Conservation (phyloP, 371 early-diverging fungal species). For the Haplosporangium sp. region DNA sequence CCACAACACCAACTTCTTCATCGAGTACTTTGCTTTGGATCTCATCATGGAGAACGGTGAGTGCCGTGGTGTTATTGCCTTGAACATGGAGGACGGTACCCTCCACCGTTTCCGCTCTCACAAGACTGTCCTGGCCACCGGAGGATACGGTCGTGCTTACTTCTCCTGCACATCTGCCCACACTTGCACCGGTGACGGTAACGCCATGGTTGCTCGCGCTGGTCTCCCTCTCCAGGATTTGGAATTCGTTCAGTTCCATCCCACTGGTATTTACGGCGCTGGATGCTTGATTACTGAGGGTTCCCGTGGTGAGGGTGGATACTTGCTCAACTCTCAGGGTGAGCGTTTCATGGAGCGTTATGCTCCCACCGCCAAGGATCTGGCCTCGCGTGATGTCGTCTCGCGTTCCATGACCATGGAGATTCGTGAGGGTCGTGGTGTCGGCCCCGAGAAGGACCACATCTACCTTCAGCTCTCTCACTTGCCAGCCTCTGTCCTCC, state of each 20-base stretch:
- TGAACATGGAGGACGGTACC: slow-evolving; percentile 98
- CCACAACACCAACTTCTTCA: slow-evolving; percentile 96
- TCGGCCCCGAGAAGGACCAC: slow-evolving; percentile 96
- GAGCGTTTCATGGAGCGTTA: slow-evolving; percentile 99
- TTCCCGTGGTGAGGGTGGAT: slow-evolving; percentile 96
- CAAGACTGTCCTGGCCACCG: slow-evolving; percentile 97
- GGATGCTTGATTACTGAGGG: slow-evolving; percentile 99
- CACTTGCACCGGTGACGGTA: slow-evolving; percentile 99
- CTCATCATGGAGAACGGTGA: slow-evolving; percentile 98
- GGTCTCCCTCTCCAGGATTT: slow-evolving; percentile 95
- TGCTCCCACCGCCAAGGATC: slow-evolving; percentile 98
- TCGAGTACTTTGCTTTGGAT: slow-evolving; percentile 98
- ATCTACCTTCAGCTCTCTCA: slow-evolving; percentile 96
- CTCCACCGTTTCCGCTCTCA: slow-evolving; percentile 97
- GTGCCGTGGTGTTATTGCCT: slow-evolving; percentile 96
- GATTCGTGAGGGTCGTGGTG: slow-evolving; percentile 97
- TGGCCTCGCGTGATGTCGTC: slow-evolving; percentile 98
- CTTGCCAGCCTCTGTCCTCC: slow-evolving; percentile 92
- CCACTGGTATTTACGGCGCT: slow-evolving; percentile 98
- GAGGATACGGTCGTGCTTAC: slow-evolving; percentile 98
- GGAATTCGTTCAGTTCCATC: slow-evolving; percentile 98
- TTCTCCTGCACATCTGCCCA: slow-evolving; percentile 98
- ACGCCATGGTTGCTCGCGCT: slow-evolving; percentile 93
- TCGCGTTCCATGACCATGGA: slow-evolving; percentile 98
- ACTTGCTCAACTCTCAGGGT: slow-evolving; percentile 91